A percentile compares a stretch with the other conserved stretches of the same genome.
These are phyloP conservation scores for Venturia asperata DNA, from an alignment of 2,329 filamentous ascomycete genomes.

Conservation along the genomic window DNA sequence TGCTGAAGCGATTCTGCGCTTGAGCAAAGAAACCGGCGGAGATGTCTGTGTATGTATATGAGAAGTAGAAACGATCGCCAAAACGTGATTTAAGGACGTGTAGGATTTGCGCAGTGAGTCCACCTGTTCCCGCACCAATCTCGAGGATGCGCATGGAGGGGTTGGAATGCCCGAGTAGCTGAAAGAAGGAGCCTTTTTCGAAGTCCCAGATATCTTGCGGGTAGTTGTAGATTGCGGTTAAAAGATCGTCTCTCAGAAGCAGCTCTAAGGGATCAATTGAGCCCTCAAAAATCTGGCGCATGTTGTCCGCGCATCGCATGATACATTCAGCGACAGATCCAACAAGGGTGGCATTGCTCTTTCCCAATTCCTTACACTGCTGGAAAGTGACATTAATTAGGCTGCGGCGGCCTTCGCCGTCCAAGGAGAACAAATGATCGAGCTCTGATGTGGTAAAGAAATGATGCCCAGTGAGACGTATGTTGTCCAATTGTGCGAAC, in stretches of 20 bases:
- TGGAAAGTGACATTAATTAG: too few species aligned
- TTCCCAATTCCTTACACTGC: too few species aligned
- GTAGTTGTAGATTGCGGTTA: neutral
- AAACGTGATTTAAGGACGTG: neutral
- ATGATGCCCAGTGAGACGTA: too few species aligned
- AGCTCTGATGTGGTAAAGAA: too few species aligned
- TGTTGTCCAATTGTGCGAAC: too few species aligned
- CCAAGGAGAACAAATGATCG: too few species aligned
- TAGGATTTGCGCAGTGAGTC: slow-evolving; percentile 7
- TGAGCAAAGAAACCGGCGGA: slow-evolving; percentile 18
- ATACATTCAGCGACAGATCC: neutral
- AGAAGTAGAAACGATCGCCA: neutral
- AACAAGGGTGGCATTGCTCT: neutral
- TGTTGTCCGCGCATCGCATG: neutral
- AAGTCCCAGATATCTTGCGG: neutral
- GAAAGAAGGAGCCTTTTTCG: neutral
- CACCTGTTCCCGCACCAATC: slow-evolving; percentile 17
- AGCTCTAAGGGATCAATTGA: neutral
- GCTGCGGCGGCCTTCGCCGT: too few species aligned
- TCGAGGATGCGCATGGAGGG: slow-evolving; percentile 17
- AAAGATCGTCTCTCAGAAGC: neutral
- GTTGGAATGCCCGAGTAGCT: neutral
- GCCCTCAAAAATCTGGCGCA: neutral
- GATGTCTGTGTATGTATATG: slow-evolving; percentile 22
- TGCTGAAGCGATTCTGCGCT: slow-evolving; percentile 9